Evolutionary conservation across 148 eudicot species (phyloP).

Genomic region (Diospyros kaki): DNA sequence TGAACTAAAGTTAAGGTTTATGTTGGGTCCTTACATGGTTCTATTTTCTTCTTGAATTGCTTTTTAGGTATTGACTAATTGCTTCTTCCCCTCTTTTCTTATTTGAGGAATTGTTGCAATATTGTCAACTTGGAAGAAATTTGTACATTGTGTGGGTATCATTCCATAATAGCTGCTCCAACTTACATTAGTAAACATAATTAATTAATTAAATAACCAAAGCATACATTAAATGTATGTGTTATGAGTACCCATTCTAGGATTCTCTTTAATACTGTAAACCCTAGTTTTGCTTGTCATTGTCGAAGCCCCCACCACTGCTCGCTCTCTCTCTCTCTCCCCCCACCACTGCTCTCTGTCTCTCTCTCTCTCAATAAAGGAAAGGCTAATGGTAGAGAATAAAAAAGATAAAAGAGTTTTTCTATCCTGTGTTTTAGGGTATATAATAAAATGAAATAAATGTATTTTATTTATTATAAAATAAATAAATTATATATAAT

Average conservation of each 20-base stretch:
- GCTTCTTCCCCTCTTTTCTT: not conserved
- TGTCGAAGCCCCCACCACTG: constrained; percentile 40
- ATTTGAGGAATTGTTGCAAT: not conserved
- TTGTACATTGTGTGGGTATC: not conserved
- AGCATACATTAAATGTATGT: too few species aligned
- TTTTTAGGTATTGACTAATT: constrained; percentile 22
- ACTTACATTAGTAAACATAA: not conserved
- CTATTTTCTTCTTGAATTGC: not conserved
- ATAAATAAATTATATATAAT: too few species aligned
- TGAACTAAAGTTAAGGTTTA: too few species aligned
- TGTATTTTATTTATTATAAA: too few species aligned
- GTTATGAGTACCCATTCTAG: constrained; percentile 18
- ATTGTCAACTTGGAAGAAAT: constrained; percentile 10
- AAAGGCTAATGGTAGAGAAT: not conserved
- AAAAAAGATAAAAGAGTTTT: constrained; percentile 7
- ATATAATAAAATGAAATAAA: too few species aligned
- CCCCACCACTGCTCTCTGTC: constrained; percentile 33
- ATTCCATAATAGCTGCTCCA: constrained; percentile 25
- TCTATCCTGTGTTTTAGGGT: too few species aligned
- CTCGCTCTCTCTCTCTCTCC: constrained; percentile 20
- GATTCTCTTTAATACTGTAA: constrained; percentile 36
- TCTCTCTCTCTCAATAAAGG: constrained; percentile 6
- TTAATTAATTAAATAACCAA: too few species aligned
- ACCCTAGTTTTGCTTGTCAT: constrained; percentile 33
- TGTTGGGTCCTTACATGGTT: not conserved